Base-by-base conservation (phyloP, 2,329 filamentous ascomycete species). In the Aspergillus brunneoviolaceus region DNA sequence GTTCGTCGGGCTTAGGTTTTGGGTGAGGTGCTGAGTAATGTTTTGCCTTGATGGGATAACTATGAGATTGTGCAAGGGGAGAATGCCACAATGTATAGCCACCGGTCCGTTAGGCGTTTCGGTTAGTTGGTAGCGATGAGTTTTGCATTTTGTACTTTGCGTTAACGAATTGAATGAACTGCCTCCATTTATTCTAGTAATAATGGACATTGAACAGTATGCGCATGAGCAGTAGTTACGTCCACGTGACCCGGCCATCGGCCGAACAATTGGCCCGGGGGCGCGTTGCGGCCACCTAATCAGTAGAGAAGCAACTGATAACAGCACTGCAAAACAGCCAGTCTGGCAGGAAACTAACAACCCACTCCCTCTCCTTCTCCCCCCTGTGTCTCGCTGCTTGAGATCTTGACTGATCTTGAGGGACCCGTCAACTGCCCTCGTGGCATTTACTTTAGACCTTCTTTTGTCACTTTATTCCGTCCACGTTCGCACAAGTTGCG, bases 281-380 rank as follows among this genome's bases (percentile, higher is more conserved):
- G 4, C 11, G 2, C 63, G 60, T 64, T 68, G 53, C 62, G 65
- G 67, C 65, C 66, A 68, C 65, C 66, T 67, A 62, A 68, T 61
- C 63, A 55, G 66, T 59, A 60, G 11, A 35, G 33, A 35, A 35
- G 33, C 11, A 35, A 16, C 11, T 35, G 33, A 35, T 35, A 35
- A 35, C 33, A 33, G 31, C 31, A 10, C 31, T 4, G 31, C 31
- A 33, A 33, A 33, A 12, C 31, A 33, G 31, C 7, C 9, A 12
- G 12, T 33, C 31, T 12, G 23, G 23, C 23, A 23, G 23, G 23
- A 23, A 23, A 23, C 23, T 23, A 4, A 23, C 23, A 23, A 23
- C 23, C 23, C 23, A 4, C 23, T 23, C 23, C 23, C 23, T 23
- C 23, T 4, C 4, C 4, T 4, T 4, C 23, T 23, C 55, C 33